Evolutionary conservation across 495 filamentous ascomycete genomes (phyloP), one percentile per base, ranked within the genome.

Genomic region (Neurospora cerealis): DNA sequence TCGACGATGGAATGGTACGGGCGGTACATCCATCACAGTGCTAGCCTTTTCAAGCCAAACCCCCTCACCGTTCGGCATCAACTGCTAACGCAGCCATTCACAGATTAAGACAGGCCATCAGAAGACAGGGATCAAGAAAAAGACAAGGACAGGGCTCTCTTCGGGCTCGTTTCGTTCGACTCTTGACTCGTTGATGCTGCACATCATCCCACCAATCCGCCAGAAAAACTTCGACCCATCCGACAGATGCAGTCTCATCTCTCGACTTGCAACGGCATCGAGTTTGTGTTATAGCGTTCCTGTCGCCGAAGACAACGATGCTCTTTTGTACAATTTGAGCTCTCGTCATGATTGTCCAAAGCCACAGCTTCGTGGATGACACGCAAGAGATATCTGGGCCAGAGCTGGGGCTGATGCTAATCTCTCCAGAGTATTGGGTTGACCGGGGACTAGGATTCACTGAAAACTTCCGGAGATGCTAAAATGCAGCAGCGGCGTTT

Each of bases 161-260:
- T 74, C 75, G 60, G 73, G 75, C 73, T 62, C 73, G 73, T 77
- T 77, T 77, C 75, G 74, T 70, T 76, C 75, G 62, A 71, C 70
- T 72, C 79, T 81, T 81, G 79, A 81, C 78, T 81, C 79, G 78
- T 77, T 74, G 78, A 69, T 71, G 73, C 74, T 81, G 79, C 79
- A 80, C 79, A 81, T 81, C 79, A 80, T 79, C 77, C 69, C 78
- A 74, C 77, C 77, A 74, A 73, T 73, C 73, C 36, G 75, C 73
- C 72, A 76, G 39, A 71, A 74, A 66, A 66, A 34, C 28, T 34
- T 66, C 54, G 54, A 70, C 48, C 70, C 62, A 39, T 70, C 66
- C 36, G 74, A 60, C 36, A 24, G 60, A 48, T 71, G 73, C 46
- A 73, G 71, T 60, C 36, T 41, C 72, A 34, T 42, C 69, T 36